Evolutionary conservation across 306 rosid genomes (phyloP).

Genomic region (Fragaria iinumae): DNA sequence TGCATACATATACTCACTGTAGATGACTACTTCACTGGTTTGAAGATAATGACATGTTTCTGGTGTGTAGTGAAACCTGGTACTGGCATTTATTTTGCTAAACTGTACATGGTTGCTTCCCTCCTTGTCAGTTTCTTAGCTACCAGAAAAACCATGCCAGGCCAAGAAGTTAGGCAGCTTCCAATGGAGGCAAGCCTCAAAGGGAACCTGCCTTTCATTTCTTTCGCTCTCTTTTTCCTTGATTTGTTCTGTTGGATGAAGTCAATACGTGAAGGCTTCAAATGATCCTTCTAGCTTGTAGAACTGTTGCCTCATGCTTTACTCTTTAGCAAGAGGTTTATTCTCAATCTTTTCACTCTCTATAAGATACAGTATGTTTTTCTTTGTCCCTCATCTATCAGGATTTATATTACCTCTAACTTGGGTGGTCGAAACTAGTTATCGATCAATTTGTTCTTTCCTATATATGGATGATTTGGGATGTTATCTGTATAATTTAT

Average conservation of each 20-base stretch:
- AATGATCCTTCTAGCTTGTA: background rate
- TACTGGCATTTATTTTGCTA: slow-evolving; percentile 7
- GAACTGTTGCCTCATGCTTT: background rate
- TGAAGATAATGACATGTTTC: slow-evolving; percentile 7
- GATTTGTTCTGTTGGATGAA: background rate
- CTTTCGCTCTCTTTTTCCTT: too few relatives aligned
- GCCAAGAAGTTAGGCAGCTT: slow-evolving; percentile 1
- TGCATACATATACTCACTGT: background rate
- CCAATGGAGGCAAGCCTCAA: slow-evolving; percentile 5
- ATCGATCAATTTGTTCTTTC: background rate
- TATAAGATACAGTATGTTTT: too few relatives aligned
- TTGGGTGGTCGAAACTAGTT: background rate
- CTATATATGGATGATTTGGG: background rate
- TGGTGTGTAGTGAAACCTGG: slow-evolving; percentile 8
- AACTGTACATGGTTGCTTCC: slow-evolving; percentile 8
- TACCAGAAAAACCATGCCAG: background rate
- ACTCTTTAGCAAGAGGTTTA: background rate
- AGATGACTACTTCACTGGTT: background rate
- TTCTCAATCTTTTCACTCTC: background rate
- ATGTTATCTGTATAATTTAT: background rate
- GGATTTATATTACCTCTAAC: background rate
- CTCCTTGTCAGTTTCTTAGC: slow-evolving; percentile 8
- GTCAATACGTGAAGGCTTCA: background rate
- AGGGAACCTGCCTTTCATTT: background rate
- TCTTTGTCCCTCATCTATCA: background rate